A percentile compares a stretch with the other conserved stretches of the same genome.
phyloP scores from a whole-genome alignment of 176 grass and related monocot species.

The Cymbopogon citratus region DNA sequence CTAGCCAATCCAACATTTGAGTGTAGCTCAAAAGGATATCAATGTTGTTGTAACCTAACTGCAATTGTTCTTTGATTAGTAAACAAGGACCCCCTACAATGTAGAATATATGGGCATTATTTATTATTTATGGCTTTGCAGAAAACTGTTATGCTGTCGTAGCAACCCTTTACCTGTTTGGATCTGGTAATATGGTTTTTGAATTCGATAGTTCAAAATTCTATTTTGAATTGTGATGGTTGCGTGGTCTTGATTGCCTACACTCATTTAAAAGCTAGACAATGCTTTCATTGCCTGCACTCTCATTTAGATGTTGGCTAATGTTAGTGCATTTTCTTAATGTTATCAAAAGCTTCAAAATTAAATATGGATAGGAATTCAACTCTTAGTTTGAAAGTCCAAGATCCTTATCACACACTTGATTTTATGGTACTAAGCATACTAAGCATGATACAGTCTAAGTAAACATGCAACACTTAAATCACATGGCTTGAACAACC shows the following conservation, averaged over 20 bases:
- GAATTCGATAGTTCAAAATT: not conserved
- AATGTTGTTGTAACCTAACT: slow-evolving; percentile 35
- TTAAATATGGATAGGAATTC: no score
- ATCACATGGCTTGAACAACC: no score
- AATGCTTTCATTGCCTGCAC: not conserved
- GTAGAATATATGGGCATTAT: not conserved
- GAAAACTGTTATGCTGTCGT: not conserved
- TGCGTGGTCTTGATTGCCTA: not conserved
- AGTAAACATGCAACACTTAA: no score
- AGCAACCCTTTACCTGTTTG: not conserved
- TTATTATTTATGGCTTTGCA: not conserved
- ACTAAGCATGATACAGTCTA: no score
- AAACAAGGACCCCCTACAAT: not conserved
- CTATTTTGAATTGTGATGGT: not conserved
- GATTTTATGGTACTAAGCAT: no score
- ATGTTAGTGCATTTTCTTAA: no score
- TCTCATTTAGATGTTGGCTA: not conserved
- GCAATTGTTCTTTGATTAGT: slow-evolving; percentile 21
- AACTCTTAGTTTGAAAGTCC: no score
- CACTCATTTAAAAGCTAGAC: not conserved
- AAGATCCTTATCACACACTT: no score
- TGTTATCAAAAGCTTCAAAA: no score
- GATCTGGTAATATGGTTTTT: not conserved
- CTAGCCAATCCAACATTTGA: slow-evolving; percentile 11
- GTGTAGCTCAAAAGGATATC: slow-evolving; percentile 34